These are phyloP conservation scores for Pseudotsuga menziesii DNA, from an alignment of 75 land plant species.

Conservation along the genomic window DNA sequence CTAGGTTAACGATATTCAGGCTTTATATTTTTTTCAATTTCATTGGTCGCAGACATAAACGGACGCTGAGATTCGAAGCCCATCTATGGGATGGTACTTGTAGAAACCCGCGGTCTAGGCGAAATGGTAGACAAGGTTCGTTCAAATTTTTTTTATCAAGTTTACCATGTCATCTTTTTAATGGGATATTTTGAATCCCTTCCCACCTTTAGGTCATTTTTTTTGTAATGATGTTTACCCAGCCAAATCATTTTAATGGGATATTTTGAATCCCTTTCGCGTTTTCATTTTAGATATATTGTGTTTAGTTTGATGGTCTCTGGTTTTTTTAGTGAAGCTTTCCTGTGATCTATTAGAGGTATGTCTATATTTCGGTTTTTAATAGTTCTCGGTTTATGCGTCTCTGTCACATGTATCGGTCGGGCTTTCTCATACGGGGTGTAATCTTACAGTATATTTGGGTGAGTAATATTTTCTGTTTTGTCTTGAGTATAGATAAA, in stretches of 20 bases:
- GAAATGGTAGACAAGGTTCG: slow-evolving; percentile 64
- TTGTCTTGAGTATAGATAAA: neutral
- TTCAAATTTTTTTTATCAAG: neutral
- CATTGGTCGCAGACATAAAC: slow-evolving; percentile 28
- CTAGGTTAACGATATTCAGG: no score
- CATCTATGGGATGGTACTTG: slow-evolving; percentile 64
- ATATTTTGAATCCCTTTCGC: neutral
- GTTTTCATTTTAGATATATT: neutral
- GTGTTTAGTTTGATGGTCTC: neutral
- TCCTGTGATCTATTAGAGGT: no score
- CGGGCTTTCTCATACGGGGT: neutral
- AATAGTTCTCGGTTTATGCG: neutral
- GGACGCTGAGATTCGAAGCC: slow-evolving; percentile 57
- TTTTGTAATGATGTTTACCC: neutral
- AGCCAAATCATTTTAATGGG: neutral
- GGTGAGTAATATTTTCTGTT: slow-evolving; percentile 1
- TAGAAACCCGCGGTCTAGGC: slow-evolving; percentile 38
- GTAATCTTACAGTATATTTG: slow-evolving; percentile 11
- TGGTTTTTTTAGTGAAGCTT: neutral
- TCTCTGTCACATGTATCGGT: neutral
- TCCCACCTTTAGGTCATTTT: no score
- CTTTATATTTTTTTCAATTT: no score
- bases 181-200: neutral
- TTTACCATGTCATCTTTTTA: neutral
- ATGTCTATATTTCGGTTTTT: neutral